Conservation (phyloP, 768 basidiomycete genomes). For the Amanita brunnescens region DNA sequence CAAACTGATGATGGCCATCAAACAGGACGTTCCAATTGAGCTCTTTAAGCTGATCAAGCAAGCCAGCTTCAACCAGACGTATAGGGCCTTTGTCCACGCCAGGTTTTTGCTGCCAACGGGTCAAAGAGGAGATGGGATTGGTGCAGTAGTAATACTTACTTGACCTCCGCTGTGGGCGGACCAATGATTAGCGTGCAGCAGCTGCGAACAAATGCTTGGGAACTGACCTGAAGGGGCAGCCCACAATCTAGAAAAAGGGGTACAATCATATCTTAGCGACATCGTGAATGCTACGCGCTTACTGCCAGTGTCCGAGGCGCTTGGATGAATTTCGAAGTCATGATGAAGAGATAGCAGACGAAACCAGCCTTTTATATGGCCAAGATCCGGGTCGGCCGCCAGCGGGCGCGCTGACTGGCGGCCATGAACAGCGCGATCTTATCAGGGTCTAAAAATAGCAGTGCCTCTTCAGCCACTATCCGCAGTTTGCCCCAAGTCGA, state of each 20-base stretch:
- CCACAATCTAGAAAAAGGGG: slow-evolving; percentile 58
- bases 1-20: slow-evolving; percentile 85
- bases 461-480: too few species aligned
- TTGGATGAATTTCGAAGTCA: slow-evolving; percentile 41
- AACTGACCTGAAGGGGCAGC: slow-evolving; percentile 89
- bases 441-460: too few species aligned
- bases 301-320: slow-evolving; percentile 76
- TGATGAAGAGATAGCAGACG: slow-evolving; percentile 7
- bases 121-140: slow-evolving; percentile 7
- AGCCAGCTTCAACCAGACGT: slow-evolving; percentile 79
- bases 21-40: slow-evolving; percentile 90
- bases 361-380: not conserved
- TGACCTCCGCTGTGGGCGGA: slow-evolving; percentile 48
- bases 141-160: slow-evolving; percentile 29
- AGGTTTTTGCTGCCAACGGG: slow-evolving; percentile 43
- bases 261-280: too few species aligned
- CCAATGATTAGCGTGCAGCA: slow-evolving; percentile 6
- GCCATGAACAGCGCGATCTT: too few species aligned
- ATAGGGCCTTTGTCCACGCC: slow-evolving; percentile 89
- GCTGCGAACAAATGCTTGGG: slow-evolving; percentile 1
- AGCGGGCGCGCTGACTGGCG: too few species aligned
- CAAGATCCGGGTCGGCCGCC: not conserved
- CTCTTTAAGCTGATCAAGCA: slow-evolving; percentile 62
- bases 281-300: slow-evolving; percentile 24
- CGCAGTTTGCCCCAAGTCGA: too few species aligned